These are phyloP conservation scores for Giardia duodenalis DNA, from an alignment of 208 protist genomes.

Conservation along the genomic window DNA sequence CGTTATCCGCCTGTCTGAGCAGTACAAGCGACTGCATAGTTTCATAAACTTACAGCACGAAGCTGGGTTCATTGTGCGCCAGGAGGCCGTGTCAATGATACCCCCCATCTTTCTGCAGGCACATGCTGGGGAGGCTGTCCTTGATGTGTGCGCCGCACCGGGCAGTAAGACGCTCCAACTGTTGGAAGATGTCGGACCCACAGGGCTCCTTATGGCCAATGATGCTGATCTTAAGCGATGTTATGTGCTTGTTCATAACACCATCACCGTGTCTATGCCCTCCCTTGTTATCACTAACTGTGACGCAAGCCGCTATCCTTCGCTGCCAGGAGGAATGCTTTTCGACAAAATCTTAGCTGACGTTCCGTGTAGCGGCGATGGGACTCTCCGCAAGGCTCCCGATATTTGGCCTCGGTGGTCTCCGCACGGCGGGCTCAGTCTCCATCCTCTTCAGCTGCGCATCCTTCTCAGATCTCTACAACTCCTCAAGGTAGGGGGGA, in stretches of 20 bases:
- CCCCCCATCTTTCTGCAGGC: conserved; percentile 85
- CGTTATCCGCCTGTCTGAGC: neutral
- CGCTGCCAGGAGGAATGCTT: neutral
- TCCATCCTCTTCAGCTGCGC: conserved; percentile 75
- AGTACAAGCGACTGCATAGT: neutral
- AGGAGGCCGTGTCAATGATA: conserved; percentile 87
- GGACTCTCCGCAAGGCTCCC: conserved; percentile 88
- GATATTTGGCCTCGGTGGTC: conserved; percentile 74
- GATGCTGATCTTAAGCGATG: conserved; percentile 76
- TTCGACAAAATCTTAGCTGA: conserved; percentile 81
- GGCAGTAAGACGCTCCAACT: conserved; percentile 95
- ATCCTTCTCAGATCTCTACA: conserved; percentile 89
- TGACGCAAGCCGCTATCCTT: conserved; percentile 32
- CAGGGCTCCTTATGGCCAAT: conserved; percentile 87
- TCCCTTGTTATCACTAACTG: conserved; percentile 25
- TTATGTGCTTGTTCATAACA: conserved; percentile 80
- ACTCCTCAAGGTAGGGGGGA: conserved; percentile 67
- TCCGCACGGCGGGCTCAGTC: conserved; percentile 64
- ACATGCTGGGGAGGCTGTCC: conserved; percentile 64
- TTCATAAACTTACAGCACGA: neutral
- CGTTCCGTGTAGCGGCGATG: conserved; percentile 89
- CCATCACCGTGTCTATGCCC: conserved; percentile 68
- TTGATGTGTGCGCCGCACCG: conserved; percentile 91
- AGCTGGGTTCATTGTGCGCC: conserved; percentile 39
- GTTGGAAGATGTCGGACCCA: conserved; percentile 84